Evolutionary conservation across 73 alveolate genomes (phyloP), one percentile per base, ranked within the genome.

Genomic region (Stentor roeselii): DNA sequence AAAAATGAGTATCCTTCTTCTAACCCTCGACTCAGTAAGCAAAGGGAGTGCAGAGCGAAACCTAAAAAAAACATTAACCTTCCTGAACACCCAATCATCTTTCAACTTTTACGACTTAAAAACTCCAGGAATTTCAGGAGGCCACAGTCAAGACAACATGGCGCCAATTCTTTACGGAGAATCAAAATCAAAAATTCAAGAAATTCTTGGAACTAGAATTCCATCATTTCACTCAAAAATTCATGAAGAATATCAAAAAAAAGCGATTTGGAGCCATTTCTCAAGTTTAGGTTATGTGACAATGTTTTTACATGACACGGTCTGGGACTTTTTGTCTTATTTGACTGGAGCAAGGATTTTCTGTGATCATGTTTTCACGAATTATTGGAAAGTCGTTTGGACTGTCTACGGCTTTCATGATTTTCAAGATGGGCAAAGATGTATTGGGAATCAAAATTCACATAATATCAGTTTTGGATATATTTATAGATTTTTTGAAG

Each of bases 381-480:
- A 67, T n/a, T 67, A 27, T 67, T 67, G 80, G 80, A 15, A 34
- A 1, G 42, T n/a, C 2, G 80, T 40, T 21, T 21, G 41, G 2
- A 40, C 11, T 21, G 21, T 1, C 21, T 27, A n/a, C 14, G 80
- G 80, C 27, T 67, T 21, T 32, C 21, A 67, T 67, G 80, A 67
- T 67, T 30, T 67, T n/a, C 15, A 2, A 1, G 0, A 21, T 30
- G 34, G 15, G 37, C 41, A 67, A 2, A 0, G 80, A 2, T 67
- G 80, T 2, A 67, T 67, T 21, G 80, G 80, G 14, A 32, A 67
- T 21, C 37, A 67, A 21, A 21, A 67, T 34, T 67, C 80, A 36
- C 80, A 67, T 2, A 1, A 67, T 2, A 27, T 30, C 34, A 27
- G 21, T 36, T 67, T 67, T 2, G 34, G 34, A 27, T 67, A 67